Percentiles rank a stretch among this genome's conserved stretches.
Evolutionary conservation across 352 stramenopile species (phyloP).

Genomic region (Phytophthora pseudosyringae): DNA sequence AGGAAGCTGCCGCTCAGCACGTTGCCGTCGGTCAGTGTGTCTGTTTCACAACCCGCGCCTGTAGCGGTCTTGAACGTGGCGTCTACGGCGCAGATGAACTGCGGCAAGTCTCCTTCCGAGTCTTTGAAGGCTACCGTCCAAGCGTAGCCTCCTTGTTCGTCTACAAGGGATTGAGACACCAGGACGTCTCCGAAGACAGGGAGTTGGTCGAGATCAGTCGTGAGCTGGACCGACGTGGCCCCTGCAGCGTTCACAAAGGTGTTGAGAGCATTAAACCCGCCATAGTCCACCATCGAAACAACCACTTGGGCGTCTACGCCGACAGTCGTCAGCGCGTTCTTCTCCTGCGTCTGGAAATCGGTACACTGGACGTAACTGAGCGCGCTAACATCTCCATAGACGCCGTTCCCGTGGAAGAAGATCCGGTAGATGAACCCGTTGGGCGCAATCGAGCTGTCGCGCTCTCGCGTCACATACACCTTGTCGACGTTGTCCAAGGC

Average conservation of each 20-base stretch:
- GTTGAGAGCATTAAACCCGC: conserved; percentile 55
- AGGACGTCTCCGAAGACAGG: conserved; percentile 71
- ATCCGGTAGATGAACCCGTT: conserved; percentile 77
- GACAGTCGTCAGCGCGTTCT: conserved; percentile 58
- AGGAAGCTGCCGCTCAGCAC: conserved; percentile 75
- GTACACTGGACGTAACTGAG: conserved; percentile 40
- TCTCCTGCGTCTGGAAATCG: conserved; percentile 68
- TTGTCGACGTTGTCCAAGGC: conserved; percentile 78
- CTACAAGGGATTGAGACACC: conserved; percentile 64
- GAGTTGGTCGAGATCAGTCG: conserved; percentile 51
- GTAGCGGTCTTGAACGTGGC: conserved; percentile 31
- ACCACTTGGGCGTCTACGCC: conserved; percentile 41
- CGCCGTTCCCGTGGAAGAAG: conserved; percentile 83
- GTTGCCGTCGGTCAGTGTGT: conserved; percentile 81
- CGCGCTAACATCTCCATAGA: conserved; percentile 41
- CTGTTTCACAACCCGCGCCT: conserved; percentile 50
- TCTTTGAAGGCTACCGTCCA: conserved; percentile 83
- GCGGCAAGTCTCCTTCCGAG: conserved; percentile 65
- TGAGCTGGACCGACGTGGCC: conserved; percentile 53
- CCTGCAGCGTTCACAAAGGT: conserved; percentile 53
- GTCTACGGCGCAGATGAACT: conserved; percentile 80
- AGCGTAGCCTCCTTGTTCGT: conserved; percentile 72
- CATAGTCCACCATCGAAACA: conserved; percentile 52
- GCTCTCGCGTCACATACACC: conserved; percentile 71
- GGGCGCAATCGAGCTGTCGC: background rate